These are phyloP conservation scores for Tylopilus rubrobrunneus DNA, from an alignment of 768 basidiomycete species.

Conservation along the genomic window DNA sequence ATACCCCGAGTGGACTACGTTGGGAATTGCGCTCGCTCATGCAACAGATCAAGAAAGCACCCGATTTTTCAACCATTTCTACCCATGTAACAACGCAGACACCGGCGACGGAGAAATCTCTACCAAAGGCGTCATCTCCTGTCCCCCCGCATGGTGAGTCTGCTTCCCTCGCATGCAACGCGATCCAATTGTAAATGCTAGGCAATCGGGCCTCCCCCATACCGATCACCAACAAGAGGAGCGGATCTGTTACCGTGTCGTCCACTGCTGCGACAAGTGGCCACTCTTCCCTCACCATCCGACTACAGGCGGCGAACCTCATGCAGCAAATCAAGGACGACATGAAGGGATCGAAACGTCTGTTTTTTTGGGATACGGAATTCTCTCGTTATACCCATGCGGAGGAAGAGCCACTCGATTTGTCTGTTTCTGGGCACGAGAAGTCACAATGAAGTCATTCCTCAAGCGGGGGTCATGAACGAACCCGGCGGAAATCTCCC, in stretches of 20 bases:
- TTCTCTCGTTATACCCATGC: constrained; percentile 36
- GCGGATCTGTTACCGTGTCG: constrained; percentile 23
- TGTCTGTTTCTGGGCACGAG: constrained; percentile 9
- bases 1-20: constrained; percentile 62
- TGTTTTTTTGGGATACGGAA: constrained; percentile 68
- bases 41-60: constrained; percentile 75
- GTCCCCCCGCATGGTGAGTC: constrained; percentile 16
- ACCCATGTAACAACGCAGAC: constrained; percentile 47
- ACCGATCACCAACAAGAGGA: constrained; percentile 14
- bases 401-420: constrained; percentile 16
- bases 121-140: neutral
- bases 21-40: constrained; percentile 75
- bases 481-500: constrained; percentile 17
- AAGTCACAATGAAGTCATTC: constrained; percentile 22
- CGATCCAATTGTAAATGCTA: constrained; percentile 8
- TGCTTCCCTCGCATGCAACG: neutral
- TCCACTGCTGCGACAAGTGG: constrained; percentile 32
- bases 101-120: constrained; percentile 15
- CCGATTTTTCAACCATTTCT: constrained; percentile 74
- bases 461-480: constrained; percentile 32
- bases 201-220: constrained; percentile 9
- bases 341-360: constrained; percentile 62
- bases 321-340: constrained; percentile 86
- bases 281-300: constrained; percentile 65
- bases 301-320: constrained; percentile 70